Conservation (phyloP, 192 early-diverging fungal species). For the Oehlia diaphana region DNA sequence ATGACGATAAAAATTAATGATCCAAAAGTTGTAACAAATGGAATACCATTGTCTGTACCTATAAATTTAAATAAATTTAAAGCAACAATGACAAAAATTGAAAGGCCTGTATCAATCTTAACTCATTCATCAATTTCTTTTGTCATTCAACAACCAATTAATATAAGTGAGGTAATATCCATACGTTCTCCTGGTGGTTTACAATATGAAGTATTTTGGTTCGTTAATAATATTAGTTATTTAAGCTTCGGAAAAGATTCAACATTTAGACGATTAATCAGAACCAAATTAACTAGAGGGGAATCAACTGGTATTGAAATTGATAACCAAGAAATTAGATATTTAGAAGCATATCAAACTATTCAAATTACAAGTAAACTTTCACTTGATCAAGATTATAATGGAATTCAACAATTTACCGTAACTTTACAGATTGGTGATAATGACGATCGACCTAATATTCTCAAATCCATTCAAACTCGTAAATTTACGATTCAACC, state of each 20-base stretch:
- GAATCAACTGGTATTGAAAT: neutral
- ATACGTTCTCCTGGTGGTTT: neutral
- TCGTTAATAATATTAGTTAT: neutral
- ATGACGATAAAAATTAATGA: too few relatives aligned
- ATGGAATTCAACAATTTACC: neutral
- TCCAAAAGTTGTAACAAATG: too few relatives aligned
- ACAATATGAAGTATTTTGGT: neutral
- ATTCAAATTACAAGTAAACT: neutral
- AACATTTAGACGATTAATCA: neutral
- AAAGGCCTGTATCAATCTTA: too few relatives aligned
- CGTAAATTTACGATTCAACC: neutral
- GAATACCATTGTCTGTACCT: too few relatives aligned
- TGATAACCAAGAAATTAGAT: neutral
- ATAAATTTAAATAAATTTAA: too few relatives aligned
- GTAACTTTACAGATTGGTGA: neutral
- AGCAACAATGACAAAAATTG: too few relatives aligned
- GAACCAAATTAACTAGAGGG: neutral
- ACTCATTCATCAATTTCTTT: too few relatives aligned
- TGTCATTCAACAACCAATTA: too few relatives aligned
- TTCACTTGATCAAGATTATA: neutral
- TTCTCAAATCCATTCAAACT: neutral
- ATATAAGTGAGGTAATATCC: too few relatives aligned
- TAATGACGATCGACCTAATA: neutral
- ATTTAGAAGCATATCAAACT: neutral
- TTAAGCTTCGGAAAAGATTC: neutral